Evolutionary conservation across 1,284 basidiomycete genomes (phyloP).

Genomic region (Sanguinoderma infundibulare): DNA sequence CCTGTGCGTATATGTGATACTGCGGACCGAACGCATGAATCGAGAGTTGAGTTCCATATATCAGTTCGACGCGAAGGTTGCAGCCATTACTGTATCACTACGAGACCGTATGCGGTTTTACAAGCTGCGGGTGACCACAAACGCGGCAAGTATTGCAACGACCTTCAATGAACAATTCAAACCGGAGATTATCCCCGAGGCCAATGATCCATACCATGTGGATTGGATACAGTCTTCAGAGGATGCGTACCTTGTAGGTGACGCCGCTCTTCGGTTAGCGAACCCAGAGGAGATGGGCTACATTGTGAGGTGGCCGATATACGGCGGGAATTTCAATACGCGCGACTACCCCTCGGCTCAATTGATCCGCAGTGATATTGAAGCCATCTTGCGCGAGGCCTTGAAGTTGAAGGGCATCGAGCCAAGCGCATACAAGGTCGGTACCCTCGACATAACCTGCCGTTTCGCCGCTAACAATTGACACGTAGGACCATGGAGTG

Average conservation of each 20-base stretch:
- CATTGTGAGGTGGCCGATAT: slow-evolving; percentile 78
- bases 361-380: slow-evolving; percentile 78
- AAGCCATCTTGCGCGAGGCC: slow-evolving; percentile 66
- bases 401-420: slow-evolving; percentile 67
- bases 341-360: slow-evolving; percentile 76
- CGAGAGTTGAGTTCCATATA: neutral
- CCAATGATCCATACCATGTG: slow-evolving; percentile 79
- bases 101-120: slow-evolving; percentile 88
- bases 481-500: slow-evolving; percentile 73
- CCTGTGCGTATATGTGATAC: slow-evolving; percentile 48
- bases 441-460: neutral
- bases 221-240: slow-evolving; percentile 76
- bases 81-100: slow-evolving; percentile 74
- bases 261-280: slow-evolving; percentile 77
- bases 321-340: slow-evolving; percentile 79
- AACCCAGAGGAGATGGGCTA: slow-evolving; percentile 73
- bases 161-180: slow-evolving; percentile 79
- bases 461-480: neutral
- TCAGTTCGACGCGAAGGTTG: slow-evolving; percentile 76
- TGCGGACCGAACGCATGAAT: neutral
- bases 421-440: slow-evolving; percentile 64
- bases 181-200: slow-evolving; percentile 81
- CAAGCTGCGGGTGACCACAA: slow-evolving; percentile 81
- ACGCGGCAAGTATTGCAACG: slow-evolving; percentile 72
- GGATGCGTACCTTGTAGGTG: slow-evolving; percentile 67